Base-by-base conservation (phyloP, 2,329 filamentous ascomycete genomes). In the Alternaria infectoria region DNA sequence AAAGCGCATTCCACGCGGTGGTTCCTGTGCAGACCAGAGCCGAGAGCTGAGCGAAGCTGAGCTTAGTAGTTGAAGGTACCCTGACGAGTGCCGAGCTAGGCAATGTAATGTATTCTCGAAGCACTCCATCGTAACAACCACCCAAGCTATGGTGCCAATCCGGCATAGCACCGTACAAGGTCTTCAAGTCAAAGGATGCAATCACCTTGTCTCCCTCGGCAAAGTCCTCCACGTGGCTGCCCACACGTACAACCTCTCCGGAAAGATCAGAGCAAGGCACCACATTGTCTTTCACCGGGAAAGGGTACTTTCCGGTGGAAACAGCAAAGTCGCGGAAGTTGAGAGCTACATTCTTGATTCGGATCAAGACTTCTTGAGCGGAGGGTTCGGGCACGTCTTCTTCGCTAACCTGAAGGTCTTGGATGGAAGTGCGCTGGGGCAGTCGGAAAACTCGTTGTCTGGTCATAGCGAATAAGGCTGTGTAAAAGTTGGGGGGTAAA, bases 1-100 rank as follows among this genome's bases (percentile, higher is more conserved):
- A 63, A 28, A 73, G 46, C 15, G 69, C 65, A 51, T 60, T 69
- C 69, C 70, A 71, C 3, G 61, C 69, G 2, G 70, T 70, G 5
- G 65, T 49, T 13, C 66, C 67, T 17, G 69, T 69, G 36, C 67
- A 65, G 15, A 67, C 57, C 21, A 68, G 13, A 56, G 61, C 54
- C 28, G 30, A 25, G 17, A 63, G 61, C 25, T 64, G 52, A 15
- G 58, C 61, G 32, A 57, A 49, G 32, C 51, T 57, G 15, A 51
- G 46, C 30, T 59, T 9, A 46, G 54, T 62, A 8, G 4, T 43
- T 9, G 43, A 32, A 49, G 59, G 64, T 7, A 70, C 8, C 49
- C 60, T 63, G 8, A 69, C 60, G 28, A 71, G 40, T 2, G 28
- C 19, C 10, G 57, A 55, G 19, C 54, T 59, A 9, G 63, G 64